Evolutionary conservation across 1,284 basidiomycete species (phyloP).

Genomic region (Puccinia hordei): DNA sequence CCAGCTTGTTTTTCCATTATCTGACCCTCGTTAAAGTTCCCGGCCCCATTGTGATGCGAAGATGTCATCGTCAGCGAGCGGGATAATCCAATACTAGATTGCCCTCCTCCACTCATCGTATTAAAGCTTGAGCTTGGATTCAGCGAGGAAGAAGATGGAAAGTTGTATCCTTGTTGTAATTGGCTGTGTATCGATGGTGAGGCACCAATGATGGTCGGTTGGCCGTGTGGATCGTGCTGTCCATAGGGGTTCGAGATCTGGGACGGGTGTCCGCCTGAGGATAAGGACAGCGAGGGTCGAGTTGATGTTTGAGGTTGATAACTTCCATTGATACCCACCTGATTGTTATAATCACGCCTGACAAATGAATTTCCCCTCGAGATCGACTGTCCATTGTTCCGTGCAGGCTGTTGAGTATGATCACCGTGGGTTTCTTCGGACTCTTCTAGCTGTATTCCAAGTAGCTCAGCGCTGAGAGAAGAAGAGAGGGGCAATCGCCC

Average conservation of each 20-base stretch:
- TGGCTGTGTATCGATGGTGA: constrained; percentile 9
- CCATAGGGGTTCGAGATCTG: constrained; percentile 1
- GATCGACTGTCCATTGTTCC: constrained; percentile 3
- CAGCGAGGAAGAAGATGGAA: not conserved
- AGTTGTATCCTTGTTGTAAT: constrained; percentile 19
- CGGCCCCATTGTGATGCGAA: not conserved
- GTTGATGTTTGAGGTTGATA: not conserved
- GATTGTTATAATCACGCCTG: not conserved
- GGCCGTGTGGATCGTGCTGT: not conserved
- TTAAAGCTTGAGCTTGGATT: not conserved
- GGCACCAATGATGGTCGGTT: not conserved
- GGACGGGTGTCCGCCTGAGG: not conserved
- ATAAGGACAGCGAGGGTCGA: constrained; percentile 23
- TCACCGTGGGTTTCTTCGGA: not conserved
- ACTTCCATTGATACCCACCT: not conserved
- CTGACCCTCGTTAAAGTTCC: not conserved
- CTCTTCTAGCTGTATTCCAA: not conserved
- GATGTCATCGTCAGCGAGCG: constrained; percentile 5
- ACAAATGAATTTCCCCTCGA: constrained; percentile 25
- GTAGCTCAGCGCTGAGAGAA: constrained; percentile 6
- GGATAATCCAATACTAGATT: not conserved
- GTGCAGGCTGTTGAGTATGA: constrained; percentile 7
- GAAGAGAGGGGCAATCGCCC: constrained; percentile 55
- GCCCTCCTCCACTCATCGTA: not conserved
- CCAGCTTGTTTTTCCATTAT: not conserved